Conservation (phyloP, 192 early-diverging fungal genomes). For the Lobosporangium transversale region DNA sequence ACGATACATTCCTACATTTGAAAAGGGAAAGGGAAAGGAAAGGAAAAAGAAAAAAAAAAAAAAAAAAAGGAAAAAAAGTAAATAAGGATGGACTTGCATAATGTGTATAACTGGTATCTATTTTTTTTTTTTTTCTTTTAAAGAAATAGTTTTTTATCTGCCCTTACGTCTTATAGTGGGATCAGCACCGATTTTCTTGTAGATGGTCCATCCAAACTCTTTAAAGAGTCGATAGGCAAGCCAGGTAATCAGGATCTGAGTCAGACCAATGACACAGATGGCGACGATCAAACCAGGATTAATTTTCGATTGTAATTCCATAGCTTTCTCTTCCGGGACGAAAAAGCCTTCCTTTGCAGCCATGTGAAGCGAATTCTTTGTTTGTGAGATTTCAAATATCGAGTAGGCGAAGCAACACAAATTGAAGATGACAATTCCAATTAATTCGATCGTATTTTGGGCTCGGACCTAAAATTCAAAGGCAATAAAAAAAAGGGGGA, state of each 20-base stretch:
- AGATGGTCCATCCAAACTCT: conserved; percentile 75
- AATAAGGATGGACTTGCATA: too few species aligned
- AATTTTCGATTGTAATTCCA: conserved; percentile 16
- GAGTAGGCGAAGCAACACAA: conserved; percentile 72
- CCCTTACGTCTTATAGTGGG: conserved; percentile 64
- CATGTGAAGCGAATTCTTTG: conserved; percentile 46
- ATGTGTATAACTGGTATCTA: too few species aligned
- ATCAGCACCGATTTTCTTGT: conserved; percentile 75
- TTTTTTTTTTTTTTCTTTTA: too few species aligned
- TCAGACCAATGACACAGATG: conserved; percentile 66
- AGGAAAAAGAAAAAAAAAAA: background rate
- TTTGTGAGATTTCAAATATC: conserved; percentile 74
- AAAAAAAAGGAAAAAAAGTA: background rate
- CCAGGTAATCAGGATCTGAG: conserved; percentile 57
- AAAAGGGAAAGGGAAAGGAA: background rate
- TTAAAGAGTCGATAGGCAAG: conserved; percentile 64
- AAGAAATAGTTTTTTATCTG: background rate
- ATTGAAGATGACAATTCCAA: conserved; percentile 76
- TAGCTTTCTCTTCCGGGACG: background rate
- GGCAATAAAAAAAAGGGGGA: background rate
- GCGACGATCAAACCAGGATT: conserved; percentile 61
- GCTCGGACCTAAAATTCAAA: conserved; percentile 59
- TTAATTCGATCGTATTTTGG: conserved; percentile 79
- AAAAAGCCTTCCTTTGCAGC: conserved; percentile 16
- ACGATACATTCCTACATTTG: conserved; percentile 65